Evolutionary conservation across 2,329 filamentous ascomycete genomes (phyloP).

Genomic region (Clonostachys sp.): DNA sequence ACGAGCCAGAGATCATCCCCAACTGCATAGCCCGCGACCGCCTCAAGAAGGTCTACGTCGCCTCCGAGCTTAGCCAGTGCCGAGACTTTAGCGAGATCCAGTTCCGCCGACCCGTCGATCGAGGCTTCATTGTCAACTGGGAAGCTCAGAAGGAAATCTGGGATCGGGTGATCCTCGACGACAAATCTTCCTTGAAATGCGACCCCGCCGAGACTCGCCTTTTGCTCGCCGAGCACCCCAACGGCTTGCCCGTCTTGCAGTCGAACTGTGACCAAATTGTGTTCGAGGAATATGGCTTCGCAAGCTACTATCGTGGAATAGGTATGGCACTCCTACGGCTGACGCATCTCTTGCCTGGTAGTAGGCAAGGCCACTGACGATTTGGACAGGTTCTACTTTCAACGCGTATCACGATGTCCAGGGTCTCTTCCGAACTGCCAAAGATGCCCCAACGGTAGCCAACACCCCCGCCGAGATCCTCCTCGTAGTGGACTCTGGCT

Average conservation of each 20-base stretch:
- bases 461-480: conserved; percentile 68
- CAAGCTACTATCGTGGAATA: conserved; percentile 73
- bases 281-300: conserved; percentile 95
- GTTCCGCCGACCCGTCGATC: conserved; percentile 87
- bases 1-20: conserved; percentile 68
- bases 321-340: conserved; percentile 36
- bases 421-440: conserved; percentile 59
- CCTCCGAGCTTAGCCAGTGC: conserved; percentile 71
- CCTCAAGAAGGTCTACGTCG: conserved; percentile 74
- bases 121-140: conserved; percentile 95
- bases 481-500: conserved; percentile 87
- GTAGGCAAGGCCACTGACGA: neutral
- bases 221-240: conserved; percentile 80
- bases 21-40: conserved; percentile 87
- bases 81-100: conserved; percentile 85
- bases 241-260: conserved; percentile 75
- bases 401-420: conserved; percentile 81
- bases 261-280: conserved; percentile 93
- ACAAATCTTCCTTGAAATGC: conserved; percentile 60
- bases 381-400: conserved; percentile 57
- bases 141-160: conserved; percentile 93
- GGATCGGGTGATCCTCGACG: conserved; percentile 81
- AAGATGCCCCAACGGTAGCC: conserved; percentile 32
- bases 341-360: neutral
- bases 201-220: conserved; percentile 80